Percentiles rank a stretch among this genome's conserved stretches.
phyloP scores from a whole-genome alignment of 208 protist species.

The Leishmania guyanensis region DNA sequence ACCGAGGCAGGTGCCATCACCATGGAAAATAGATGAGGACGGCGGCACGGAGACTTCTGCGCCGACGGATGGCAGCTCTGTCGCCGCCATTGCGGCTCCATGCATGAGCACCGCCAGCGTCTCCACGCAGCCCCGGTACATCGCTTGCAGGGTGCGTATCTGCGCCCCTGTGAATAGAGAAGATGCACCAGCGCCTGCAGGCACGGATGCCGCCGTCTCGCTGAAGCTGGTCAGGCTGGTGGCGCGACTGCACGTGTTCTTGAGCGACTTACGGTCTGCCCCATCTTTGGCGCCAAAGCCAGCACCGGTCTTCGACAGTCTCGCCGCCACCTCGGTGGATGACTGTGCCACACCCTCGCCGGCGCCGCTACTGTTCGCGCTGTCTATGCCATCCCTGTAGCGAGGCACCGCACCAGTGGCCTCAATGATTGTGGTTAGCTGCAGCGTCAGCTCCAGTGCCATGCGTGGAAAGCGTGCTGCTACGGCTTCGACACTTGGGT shows the following conservation, averaged over 20 bases:
- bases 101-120: slow-evolving; percentile 30
- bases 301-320: not conserved
- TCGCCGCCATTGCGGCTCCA: slow-evolving; percentile 25
- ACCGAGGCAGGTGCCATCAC: slow-evolving; percentile 5
- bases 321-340: not conserved
- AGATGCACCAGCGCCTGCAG: not conserved
- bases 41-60: not conserved
- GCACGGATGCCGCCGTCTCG: not conserved
- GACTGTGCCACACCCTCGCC: not conserved
- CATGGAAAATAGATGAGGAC: not conserved
- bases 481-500: slow-evolving; percentile 39
- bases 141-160: slow-evolving; percentile 7
- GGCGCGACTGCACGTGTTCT: not conserved
- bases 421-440: slow-evolving; percentile 19
- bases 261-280: slow-evolving; percentile 3
- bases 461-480: slow-evolving; percentile 31
- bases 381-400: not conserved
- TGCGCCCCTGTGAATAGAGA: not conserved
- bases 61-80: not conserved
- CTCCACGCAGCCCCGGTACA: slow-evolving; percentile 31
- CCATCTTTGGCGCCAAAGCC: not conserved
- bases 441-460: slow-evolving; percentile 21
- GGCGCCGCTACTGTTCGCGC: not conserved
- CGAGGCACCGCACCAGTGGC: slow-evolving; percentile 11
- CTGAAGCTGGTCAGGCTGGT: slow-evolving; percentile 7